Evolutionary conservation across 2,329 filamentous ascomycete genomes (phyloP), one percentile per base, ranked within the genome.

Genomic region (Stachybotrys chlorohalonatus): DNA sequence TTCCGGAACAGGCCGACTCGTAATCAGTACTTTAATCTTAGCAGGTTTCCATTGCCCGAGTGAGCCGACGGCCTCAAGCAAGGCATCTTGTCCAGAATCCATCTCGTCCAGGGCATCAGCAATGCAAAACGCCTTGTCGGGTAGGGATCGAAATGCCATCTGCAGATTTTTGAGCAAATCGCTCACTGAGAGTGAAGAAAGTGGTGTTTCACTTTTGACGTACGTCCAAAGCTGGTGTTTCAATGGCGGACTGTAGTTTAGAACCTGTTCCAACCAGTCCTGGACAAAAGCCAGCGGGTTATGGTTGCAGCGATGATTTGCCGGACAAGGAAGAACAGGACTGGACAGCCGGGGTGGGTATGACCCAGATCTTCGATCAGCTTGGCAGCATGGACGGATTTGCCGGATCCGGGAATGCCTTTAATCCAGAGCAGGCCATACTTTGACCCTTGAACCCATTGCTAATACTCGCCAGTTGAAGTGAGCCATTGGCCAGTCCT

Each of bases 61-160:
- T 0, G 55, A 53, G 1, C 66, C 68, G 1, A 77, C 60, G 0
- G 55, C 53, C 1, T 59, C 63, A 2, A 78, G 58, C 32, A 75
- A 73, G 5, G 11, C 24, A 0, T 56, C 47, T 31, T 73, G 63
- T 0, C 64, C 70, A 13, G 60, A 32, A 52, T 74, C 70, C 68
- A 78, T 75, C 60, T 78, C 75, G 57, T 78, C 76, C 2, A 78
- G 62, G 1, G 74, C 74, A 55, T 77, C 74, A 0, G 64, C 67
- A 5, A 78, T 63, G 47, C 69, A 72, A 52, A 70, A 77, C 0
- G 68, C 71, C 30, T 56, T 59, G 52, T 54, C 60, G 63, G 54
- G 15, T 54, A 42, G 1, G 48, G 48, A n/a, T 68, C 51, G 0
- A 7, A 47, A 17, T 15, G 65, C 64, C 36, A 58, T 56, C 11